Evolutionary conservation across 2,329 filamentous ascomycete genomes (phyloP).

Genomic region (Coleophoma cylindrospora): DNA sequence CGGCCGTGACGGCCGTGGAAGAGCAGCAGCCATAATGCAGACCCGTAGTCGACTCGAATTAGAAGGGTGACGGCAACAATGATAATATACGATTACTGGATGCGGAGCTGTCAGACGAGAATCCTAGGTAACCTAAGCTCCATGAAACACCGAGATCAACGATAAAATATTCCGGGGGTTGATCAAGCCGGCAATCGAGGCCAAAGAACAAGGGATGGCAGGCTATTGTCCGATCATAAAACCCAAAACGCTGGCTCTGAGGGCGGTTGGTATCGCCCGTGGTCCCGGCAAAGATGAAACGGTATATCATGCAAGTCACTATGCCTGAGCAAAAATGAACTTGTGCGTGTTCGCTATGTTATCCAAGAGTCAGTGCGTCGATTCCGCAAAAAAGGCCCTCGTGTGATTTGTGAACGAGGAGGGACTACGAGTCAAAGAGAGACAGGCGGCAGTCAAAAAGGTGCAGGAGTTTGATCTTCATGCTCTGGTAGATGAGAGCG

Average conservation of each 20-base stretch:
- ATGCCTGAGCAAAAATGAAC: conserved; percentile 19
- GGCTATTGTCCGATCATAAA: conserved; percentile 13
- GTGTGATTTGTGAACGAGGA: conserved; percentile 7
- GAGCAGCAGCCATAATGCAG: conserved; percentile 28
- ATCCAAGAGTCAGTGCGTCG: conserved; percentile 16
- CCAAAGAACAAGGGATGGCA: no score
- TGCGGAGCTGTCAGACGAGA: neutral
- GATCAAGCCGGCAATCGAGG: no score
- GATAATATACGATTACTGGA: neutral
- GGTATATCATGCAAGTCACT: conserved; percentile 18
- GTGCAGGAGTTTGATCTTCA: neutral
- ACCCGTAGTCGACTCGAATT: neutral
- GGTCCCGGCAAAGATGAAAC: conserved; percentile 18
- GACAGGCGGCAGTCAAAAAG: conserved; percentile 4
- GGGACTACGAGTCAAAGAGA: conserved; percentile 3
- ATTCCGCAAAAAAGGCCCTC: conserved; percentile 3
- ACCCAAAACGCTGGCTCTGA: conserved; percentile 4
- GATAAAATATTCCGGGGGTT: no score
- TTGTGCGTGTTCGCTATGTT: conserved; percentile 10
- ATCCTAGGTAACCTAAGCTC: neutral
- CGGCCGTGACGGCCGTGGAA: conserved; percentile 51
- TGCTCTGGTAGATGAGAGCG: neutral
- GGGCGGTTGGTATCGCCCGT: conserved; percentile 8
- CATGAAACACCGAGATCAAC: neutral
- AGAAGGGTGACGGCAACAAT: neutral